A percentile compares a stretch with the other conserved stretches of the same genome.
Conservation (phyloP, 1,139 yeast genomes). For the Eremothecium cymbalariae region DNA sequence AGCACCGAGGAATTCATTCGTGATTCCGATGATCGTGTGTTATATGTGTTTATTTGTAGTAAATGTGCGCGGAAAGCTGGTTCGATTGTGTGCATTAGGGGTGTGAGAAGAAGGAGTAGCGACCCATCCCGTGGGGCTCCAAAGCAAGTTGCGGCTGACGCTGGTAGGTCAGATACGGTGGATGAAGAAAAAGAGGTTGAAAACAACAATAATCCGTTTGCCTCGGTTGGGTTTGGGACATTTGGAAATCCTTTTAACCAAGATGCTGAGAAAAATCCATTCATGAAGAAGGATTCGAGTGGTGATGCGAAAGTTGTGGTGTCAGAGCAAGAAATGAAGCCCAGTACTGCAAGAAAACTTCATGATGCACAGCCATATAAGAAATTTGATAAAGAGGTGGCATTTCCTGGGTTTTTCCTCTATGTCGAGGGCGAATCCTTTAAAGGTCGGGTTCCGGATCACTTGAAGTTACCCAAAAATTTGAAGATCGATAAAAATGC, state of each 20-base stretch:
- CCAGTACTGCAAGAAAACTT: slow-evolving; percentile 20
- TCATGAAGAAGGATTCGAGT: slow-evolving; percentile 14
- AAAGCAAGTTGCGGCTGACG: slow-evolving; percentile 36
- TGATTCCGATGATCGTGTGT: slow-evolving; percentile 66
- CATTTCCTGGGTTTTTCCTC: slow-evolving; percentile 55
- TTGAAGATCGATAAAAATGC: slow-evolving; percentile 32
- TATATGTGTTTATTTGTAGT: slow-evolving; percentile 73
- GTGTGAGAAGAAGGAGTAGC: slow-evolving; percentile 51
- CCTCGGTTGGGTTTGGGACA: slow-evolving; percentile 1
- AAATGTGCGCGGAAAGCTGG: slow-evolving; percentile 67
- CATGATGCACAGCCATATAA: slow-evolving; percentile 23
- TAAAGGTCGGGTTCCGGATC: slow-evolving; percentile 41
- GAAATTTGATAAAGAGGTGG: slow-evolving; percentile 20
- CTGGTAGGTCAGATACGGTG: slow-evolving; percentile 37
- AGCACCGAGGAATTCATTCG: slow-evolving; percentile 27
- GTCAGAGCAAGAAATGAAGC: slow-evolving; percentile 10
- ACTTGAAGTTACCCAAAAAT: slow-evolving; percentile 36
- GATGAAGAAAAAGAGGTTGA: slow-evolving; percentile 37
- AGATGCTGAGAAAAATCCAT: slow-evolving; percentile 30
- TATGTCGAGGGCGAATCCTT: slow-evolving; percentile 63
- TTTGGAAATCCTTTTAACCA: slow-evolving; percentile 31
- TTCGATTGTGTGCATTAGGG: slow-evolving; percentile 64
- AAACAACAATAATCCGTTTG: slow-evolving; percentile 36
- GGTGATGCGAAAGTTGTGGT: slow-evolving; percentile 14
- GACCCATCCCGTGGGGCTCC: slow-evolving; percentile 34